A percentile compares a stretch with the other conserved stretches of the same genome.
phyloP scores from a whole-genome alignment of 2,329 filamentous ascomycete species.

The Mollisiaceae sp. region DNA sequence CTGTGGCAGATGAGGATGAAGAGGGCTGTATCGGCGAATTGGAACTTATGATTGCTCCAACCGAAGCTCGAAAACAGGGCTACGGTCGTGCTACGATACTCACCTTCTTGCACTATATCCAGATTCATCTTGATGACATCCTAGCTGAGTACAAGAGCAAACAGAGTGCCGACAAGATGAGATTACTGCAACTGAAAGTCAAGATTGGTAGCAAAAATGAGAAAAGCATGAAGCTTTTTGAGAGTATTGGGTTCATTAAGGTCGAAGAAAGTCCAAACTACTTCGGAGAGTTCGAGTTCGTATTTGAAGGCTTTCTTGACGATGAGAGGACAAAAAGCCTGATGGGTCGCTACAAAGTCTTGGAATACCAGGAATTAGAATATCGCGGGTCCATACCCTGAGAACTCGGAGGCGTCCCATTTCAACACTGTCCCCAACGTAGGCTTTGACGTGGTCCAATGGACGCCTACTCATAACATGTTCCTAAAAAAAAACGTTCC shows the following conservation, averaged over 20 bases:
- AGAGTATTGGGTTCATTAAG: conserved; percentile 61
- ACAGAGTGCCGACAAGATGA: conserved; percentile 26
- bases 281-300: conserved; percentile 70
- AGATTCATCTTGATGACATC: conserved; percentile 57
- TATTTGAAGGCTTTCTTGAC: conserved; percentile 39
- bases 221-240: conserved; percentile 64
- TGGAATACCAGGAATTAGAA: conserved; percentile 45
- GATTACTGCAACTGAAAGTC: conserved; percentile 55
- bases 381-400: conserved; percentile 38
- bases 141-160: conserved; percentile 56
- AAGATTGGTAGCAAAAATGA: conserved; percentile 65
- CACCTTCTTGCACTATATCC: conserved; percentile 73
- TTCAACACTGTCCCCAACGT: too few relatives aligned
- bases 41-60: conserved; percentile 82
- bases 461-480: too few relatives aligned
- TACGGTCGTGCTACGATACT: conserved; percentile 69
- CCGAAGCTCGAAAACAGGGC: conserved; percentile 62
- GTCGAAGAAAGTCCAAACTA: conserved; percentile 57
- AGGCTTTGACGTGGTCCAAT: too few relatives aligned
- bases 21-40: conserved; percentile 67
- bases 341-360: conserved; percentile 43
- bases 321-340: conserved; percentile 37
- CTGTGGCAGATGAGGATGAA: conserved; percentile 54
- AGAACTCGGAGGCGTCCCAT: background rate
- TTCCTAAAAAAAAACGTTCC: too few relatives aligned